Evolutionary conservation across 169 alveolate species (phyloP), one percentile per base, ranked within the genome.

Genomic region (Cryptosporidium sp.): DNA sequence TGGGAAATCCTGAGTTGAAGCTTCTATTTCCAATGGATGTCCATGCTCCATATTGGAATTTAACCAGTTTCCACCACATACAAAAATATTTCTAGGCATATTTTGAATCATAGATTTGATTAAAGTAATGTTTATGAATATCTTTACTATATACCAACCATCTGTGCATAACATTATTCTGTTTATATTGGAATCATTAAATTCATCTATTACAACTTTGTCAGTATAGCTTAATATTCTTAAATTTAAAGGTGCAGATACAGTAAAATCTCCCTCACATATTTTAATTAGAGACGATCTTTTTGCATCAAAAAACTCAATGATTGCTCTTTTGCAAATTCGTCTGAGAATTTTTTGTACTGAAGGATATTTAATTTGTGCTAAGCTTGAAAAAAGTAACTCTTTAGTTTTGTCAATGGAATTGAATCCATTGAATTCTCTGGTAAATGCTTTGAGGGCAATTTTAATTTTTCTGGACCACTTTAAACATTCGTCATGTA

Each of bases 281-380:
- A 80, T 80, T 33, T 80, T 80, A 5, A 80, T 67, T n/a, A 80
- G 26, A 59, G 89, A 45, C 4, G 89, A 80, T 41, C 89, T 59
- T n/a, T 80, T 80, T 14, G 89, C 89, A 59, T 80, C 75, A 48
- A 80, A 80, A 80, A 80, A 80, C 37, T 80, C 89, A 26, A 41
- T n/a, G 16, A 80, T 80, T 21, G 89, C 89, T 65, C 89, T 80
- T 29, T 80, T 80, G 52, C 89, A 80, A 9, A 80, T 43, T 41
- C 89, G 39, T 9, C 31, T 10, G 16, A 80, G 65, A 18, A 80
- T 29, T 80, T 48, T 80, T 62, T 61, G 71, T 43, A 59, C 26
- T 43, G 89, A 80, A 9, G 89, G 89, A 65, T 21, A 80, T 18
- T 67, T 48, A n/a, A 62, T 45, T n/a, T 41, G 29, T 1, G 61